These are phyloP conservation scores for Ceratobasidium papillatum DNA, from an alignment of 1,284 basidiomycete genomes.

Conservation along the genomic window DNA sequence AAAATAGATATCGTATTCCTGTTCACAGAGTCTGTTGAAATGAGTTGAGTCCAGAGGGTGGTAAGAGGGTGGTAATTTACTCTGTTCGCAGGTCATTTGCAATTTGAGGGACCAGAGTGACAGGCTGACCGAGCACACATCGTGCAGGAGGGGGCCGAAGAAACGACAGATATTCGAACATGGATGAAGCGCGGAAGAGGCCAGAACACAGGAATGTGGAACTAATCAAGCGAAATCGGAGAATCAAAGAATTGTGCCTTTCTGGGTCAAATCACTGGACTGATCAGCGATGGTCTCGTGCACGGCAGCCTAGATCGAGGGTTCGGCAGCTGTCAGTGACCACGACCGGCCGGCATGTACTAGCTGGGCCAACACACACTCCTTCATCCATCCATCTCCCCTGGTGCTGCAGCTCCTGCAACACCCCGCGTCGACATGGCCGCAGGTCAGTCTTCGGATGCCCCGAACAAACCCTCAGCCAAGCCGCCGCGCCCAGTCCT, in stretches of 20 bases:
- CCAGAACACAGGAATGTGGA: neutral
- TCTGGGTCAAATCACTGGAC: conserved; percentile 7
- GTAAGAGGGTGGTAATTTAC: conserved; percentile 22
- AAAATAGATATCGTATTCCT: conserved; percentile 40
- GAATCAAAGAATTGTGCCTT: neutral
- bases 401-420: neutral
- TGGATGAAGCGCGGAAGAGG: conserved; percentile 47
- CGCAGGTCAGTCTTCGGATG: neutral
- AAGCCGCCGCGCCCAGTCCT: conserved; percentile 22
- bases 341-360: conserved; percentile 11
- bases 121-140: conserved; percentile 51
- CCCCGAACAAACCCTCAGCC: conserved; percentile 3
- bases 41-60: neutral
- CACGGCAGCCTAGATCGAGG: conserved; percentile 2
- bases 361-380: neutral
- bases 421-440: neutral
- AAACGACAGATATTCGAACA: conserved; percentile 84
- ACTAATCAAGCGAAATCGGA: neutral
- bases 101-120: conserved; percentile 74
- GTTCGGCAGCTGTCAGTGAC: conserved; percentile 3
- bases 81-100: conserved; percentile 85
- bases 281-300: conserved; percentile 20
- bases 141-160: conserved; percentile 72
- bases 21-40: conserved; percentile 38
- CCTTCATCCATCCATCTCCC: neutral